These are phyloP conservation scores for Chloropicon primus DNA, from an alignment of 139 green algal species.

Conservation along the genomic window DNA sequence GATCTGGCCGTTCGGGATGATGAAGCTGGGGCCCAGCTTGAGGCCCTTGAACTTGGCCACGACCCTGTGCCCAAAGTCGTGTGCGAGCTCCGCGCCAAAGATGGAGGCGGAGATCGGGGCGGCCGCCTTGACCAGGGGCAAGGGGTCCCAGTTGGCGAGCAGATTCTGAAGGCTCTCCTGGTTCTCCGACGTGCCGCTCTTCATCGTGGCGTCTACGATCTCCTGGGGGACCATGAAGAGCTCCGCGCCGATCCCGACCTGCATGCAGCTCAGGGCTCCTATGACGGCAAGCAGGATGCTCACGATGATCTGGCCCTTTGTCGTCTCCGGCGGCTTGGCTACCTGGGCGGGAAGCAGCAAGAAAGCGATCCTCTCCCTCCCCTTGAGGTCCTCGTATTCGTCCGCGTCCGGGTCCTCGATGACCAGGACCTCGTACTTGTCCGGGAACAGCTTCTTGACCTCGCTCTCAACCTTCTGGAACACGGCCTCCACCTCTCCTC, in stretches of 20 bases:
- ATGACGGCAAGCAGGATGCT: conserved; percentile 11
- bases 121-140: neutral
- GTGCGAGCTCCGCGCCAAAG: conserved; percentile 13
- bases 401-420: conserved; percentile 53
- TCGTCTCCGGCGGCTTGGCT: conserved; percentile 29
- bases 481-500: conserved; percentile 1
- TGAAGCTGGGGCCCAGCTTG: conserved; percentile 64
- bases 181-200: neutral
- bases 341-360: conserved; percentile 51
- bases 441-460: conserved; percentile 21
- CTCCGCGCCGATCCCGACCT: neutral
- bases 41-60: conserved; percentile 32
- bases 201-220: neutral
- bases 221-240: neutral
- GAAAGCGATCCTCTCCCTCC: conserved; percentile 26
- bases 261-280: neutral
- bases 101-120: neutral
- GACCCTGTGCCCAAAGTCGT: conserved; percentile 66
- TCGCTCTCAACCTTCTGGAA: conserved; percentile 18
- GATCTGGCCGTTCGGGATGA: conserved; percentile 79
- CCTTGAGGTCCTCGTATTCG: conserved; percentile 8
- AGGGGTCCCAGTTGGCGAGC: neutral
- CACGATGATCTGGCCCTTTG: conserved; percentile 45
- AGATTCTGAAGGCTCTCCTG: neutral
- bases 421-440: conserved; percentile 74